Base-by-base conservation (phyloP, 108 stramenopile species). In the Pseudonitzschia delicatissima region DNA sequence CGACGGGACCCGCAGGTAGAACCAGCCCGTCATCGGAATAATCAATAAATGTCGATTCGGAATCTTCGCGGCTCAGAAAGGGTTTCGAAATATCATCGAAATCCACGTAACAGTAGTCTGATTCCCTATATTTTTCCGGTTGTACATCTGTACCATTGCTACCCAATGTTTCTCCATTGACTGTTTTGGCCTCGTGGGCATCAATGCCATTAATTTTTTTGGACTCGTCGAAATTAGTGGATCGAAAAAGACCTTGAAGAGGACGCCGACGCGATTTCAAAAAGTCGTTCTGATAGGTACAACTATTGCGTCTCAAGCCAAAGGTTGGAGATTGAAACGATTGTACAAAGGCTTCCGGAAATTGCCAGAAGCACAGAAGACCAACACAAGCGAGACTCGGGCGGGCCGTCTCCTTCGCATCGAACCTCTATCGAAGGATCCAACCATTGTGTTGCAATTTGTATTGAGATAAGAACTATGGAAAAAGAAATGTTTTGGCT, bases 31-130 rank as follows among this genome's bases (percentile, higher is more conserved):
- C 72, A 3, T 58, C 57, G 32, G 66, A 40, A 36, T 58, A 73
- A 0, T 73, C 66, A 33, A 73, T 25, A 60, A 73, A 73, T n/a
- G 72, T 73, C 0, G 72, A 73, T 37, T 73, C 58, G 18, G 66
- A 67, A 15, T 73, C 59, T 57, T 59, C 20, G 26, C 27, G 37
- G 23, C 35, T 74, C 28, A 51, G 17, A 51, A 44, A 74, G 8
- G 73, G 73, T 39, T 12, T 27, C 8, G 49, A 40, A 21, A 72
- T n/a, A 36, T 72, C 47, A 18, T 72, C 51, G 15, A 23, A 33
- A 17, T 55, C 32, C 17, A 55, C 29, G 18, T n/a, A 31, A 27
- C 53, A 55, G 53, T 55, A 55, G 32, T 55, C 32, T 17, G 53
- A 29, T 33, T 55, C 53, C 5, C 31, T 11, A 15, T 42, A 15